phyloP scores from a whole-genome alignment of 495 filamentous ascomycete species.

The Penicillium crystallinum region DNA sequence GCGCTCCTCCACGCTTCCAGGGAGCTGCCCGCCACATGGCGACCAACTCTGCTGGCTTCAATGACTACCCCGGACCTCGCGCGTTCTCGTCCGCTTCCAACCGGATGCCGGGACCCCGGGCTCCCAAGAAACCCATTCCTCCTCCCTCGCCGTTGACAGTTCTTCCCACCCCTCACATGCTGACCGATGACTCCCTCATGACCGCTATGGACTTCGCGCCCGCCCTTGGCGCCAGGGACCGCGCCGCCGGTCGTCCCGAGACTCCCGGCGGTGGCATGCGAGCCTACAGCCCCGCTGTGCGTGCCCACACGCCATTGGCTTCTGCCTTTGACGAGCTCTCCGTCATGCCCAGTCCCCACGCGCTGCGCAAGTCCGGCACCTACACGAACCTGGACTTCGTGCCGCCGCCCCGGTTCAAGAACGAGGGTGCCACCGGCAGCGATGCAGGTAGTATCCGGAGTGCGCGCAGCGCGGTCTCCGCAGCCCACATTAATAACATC shows the following conservation, averaged over 20 bases:
- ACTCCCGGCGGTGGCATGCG: slow-evolving; percentile 71
- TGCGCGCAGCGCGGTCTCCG: slow-evolving; percentile 73
- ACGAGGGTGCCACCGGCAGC: slow-evolving; percentile 64
- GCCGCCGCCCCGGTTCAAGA: slow-evolving; percentile 81
- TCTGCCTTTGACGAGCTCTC: slow-evolving; percentile 84
- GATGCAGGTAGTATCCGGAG: slow-evolving; percentile 89
- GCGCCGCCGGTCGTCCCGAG: slow-evolving; percentile 67
- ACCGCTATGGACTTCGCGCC: slow-evolving; percentile 84
- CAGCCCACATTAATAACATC: slow-evolving; percentile 66
- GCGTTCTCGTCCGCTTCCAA: slow-evolving; percentile 66
- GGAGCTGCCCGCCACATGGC: slow-evolving; percentile 44
- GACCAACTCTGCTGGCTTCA: slow-evolving; percentile 43
- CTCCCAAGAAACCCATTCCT: slow-evolving; percentile 57
- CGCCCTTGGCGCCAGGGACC: slow-evolving; percentile 61
- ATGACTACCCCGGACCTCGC: slow-evolving; percentile 49
- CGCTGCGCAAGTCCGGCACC: slow-evolving; percentile 81
- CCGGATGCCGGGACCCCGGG: slow-evolving; percentile 43
- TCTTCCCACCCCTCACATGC: slow-evolving; percentile 79
- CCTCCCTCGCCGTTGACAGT: slow-evolving; percentile 69
- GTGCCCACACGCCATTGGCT: slow-evolving; percentile 68
- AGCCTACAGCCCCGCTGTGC: slow-evolving; percentile 65
- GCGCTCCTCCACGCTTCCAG: slow-evolving; percentile 67
- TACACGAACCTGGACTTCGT: slow-evolving; percentile 93
- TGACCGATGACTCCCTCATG: slow-evolving; percentile 78
- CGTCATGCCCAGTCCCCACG: slow-evolving; percentile 83